phyloP scores from a whole-genome alignment of 306 rosid genomes.

The Ziziphus jujuba region DNA sequence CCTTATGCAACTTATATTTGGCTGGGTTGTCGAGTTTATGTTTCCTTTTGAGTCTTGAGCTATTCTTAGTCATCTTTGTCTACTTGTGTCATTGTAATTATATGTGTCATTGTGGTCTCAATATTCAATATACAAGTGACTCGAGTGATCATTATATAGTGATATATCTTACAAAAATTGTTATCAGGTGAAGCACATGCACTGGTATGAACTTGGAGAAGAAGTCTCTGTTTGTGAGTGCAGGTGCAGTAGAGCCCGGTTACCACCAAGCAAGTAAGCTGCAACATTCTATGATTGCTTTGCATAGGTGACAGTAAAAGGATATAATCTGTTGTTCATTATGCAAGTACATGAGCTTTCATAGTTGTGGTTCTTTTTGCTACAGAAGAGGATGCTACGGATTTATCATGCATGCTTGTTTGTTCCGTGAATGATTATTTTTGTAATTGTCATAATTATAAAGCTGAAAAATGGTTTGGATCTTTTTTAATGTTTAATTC shows the following conservation, averaged over 20 bases:
- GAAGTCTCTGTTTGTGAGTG: conserved; percentile 84
- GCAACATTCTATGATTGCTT: conserved; percentile 6
- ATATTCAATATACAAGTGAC: neutral
- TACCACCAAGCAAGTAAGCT: conserved; percentile 94
- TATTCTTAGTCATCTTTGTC: neutral
- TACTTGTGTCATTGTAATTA: conserved; percentile 7
- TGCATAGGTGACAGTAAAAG: neutral
- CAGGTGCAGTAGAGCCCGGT: conserved; percentile 87
- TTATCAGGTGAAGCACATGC: conserved; percentile 93
- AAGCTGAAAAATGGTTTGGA: neutral
- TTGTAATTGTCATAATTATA: neutral
- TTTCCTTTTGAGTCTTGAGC: too few relatives aligned
- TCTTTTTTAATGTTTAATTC: neutral
- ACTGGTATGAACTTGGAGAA: conserved; percentile 75
- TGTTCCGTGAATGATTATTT: neutral
- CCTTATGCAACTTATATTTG: too few relatives aligned
- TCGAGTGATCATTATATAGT: neutral
- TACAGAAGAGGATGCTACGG: conserved; percentile 18
- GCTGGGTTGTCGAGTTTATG: too few relatives aligned
- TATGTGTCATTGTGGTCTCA: neutral
- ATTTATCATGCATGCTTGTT: conserved; percentile 12
- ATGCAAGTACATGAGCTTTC: conserved; percentile 7
- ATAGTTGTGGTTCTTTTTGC: conserved; percentile 9
- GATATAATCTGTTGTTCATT: conserved; percentile 11
- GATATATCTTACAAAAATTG: neutral